Evolutionary conservation across 2,329 filamentous ascomycete species (phyloP).

Genomic region (Ophidiomyces ophidiicola): DNA sequence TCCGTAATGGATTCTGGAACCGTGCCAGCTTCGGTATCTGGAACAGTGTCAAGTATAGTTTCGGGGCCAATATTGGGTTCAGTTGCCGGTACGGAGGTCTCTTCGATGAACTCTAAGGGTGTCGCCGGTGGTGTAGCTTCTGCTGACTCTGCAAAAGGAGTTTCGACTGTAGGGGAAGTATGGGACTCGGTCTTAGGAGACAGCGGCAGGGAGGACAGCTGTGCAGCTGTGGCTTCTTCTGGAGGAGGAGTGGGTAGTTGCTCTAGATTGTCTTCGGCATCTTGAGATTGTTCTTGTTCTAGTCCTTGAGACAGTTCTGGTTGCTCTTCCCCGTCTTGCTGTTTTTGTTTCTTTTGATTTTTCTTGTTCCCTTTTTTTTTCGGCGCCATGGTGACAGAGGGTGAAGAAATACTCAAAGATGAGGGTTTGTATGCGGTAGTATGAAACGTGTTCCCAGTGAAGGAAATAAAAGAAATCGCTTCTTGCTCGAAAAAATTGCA

Average conservation of each 20-base stretch:
- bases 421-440: constrained; percentile 2
- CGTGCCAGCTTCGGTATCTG: too few relatives aligned
- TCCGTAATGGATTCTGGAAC: background rate
- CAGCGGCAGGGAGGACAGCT: constrained; percentile 8
- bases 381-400: constrained; percentile 10
- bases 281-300: constrained; percentile 8
- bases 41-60: background rate
- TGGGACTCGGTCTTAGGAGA: constrained; percentile 7
- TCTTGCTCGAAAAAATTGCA: constrained; percentile 1
- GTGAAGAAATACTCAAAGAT: constrained; percentile 3
- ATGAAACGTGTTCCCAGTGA: constrained; percentile 19
- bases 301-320: constrained; percentile 9
- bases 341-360: constrained; percentile 11
- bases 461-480: background rate
- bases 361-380: constrained; percentile 14
- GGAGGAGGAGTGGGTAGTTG: constrained; percentile 8
- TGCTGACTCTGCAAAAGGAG: constrained; percentile 13
- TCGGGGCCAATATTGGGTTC: background rate
- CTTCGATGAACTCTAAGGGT: constrained; percentile 10
- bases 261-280: constrained; percentile 13
- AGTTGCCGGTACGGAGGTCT: constrained; percentile 5
- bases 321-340: constrained; percentile 11
- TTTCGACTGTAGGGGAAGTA: constrained; percentile 16
- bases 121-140: constrained; percentile 11
- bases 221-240: constrained; percentile 1